Percentiles rank a stretch among this genome's conserved stretches.
Conservation (phyloP, 2,329 filamentous ascomycete species). For the Cytospora mali region DNA sequence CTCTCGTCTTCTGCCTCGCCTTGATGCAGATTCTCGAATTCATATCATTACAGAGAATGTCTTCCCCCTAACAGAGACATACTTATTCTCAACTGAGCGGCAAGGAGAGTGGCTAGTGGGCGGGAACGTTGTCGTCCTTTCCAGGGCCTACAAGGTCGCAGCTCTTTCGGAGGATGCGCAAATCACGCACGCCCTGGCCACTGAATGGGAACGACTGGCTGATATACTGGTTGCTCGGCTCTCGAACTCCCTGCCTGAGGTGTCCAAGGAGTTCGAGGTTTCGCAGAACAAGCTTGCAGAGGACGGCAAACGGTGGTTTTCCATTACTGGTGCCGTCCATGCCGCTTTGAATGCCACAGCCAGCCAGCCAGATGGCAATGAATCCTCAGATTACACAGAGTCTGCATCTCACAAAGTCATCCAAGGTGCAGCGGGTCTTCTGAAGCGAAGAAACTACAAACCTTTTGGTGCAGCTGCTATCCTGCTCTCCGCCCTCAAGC, state of each 20-base stretch:
- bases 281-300: constrained; percentile 72
- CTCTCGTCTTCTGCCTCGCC: constrained; percentile 52
- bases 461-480: constrained; percentile 57
- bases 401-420: constrained; percentile 40
- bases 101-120: constrained; percentile 44
- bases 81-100: constrained; percentile 46
- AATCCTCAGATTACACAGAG: constrained; percentile 36
- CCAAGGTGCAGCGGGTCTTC: constrained; percentile 42
- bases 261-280: constrained; percentile 73
- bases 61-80: constrained; percentile 58
- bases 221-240: constrained; percentile 66
- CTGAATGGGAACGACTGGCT: constrained; percentile 66
- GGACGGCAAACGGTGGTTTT: constrained; percentile 69
- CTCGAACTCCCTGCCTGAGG: constrained; percentile 75
- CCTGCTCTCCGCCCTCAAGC: constrained; percentile 45
- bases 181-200: constrained; percentile 51
- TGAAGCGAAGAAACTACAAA: constrained; percentile 57
- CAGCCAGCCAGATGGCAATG: constrained; percentile 23
- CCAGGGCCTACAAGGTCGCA: constrained; percentile 51
- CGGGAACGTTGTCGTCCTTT: constrained; percentile 43
- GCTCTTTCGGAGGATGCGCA: constrained; percentile 45
- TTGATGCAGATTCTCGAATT: constrained; percentile 47
- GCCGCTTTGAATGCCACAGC: constrained; percentile 29
- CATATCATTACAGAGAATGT: constrained; percentile 53
- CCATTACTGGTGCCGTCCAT: constrained; percentile 54